Evolutionary conservation across 2,329 filamentous ascomycete genomes (phyloP).

Genomic region (Aspergillus candidus): DNA sequence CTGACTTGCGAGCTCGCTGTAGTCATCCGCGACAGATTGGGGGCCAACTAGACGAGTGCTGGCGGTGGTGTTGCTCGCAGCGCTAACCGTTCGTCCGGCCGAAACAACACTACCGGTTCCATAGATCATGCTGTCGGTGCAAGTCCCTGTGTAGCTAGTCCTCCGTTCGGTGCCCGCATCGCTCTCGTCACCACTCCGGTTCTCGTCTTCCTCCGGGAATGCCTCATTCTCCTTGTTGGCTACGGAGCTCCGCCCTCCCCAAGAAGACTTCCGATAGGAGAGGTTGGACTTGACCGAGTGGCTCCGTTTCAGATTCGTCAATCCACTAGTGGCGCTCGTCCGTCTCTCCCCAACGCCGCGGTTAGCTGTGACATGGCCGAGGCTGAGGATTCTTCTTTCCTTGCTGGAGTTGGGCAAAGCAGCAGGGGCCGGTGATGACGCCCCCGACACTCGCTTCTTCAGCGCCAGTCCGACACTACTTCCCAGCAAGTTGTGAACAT

Average conservation of each 20-base stretch:
- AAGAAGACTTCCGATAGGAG: constrained; percentile 61
- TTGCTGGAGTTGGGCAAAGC: constrained; percentile 45
- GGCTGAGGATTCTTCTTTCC: constrained; percentile 76
- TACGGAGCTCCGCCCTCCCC: constrained; percentile 49
- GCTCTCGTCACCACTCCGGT: constrained; percentile 40
- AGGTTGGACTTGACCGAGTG: constrained; percentile 67
- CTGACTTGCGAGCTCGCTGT: constrained; percentile 12
- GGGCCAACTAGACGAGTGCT: constrained; percentile 19
- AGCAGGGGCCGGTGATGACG: constrained; percentile 36
- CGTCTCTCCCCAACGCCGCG: constrained; percentile 32
- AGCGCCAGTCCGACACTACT: constrained; percentile 43
- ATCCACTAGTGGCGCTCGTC: constrained; percentile 31
- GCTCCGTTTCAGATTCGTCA: constrained; percentile 64
- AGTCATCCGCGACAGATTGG: constrained; percentile 21
- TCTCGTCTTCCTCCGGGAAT: constrained; percentile 59
- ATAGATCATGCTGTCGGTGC: constrained; percentile 38
- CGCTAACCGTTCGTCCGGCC: constrained; percentile 35
- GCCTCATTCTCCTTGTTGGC: constrained; percentile 58
- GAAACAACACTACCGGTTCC: constrained; percentile 37
- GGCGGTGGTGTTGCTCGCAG: constrained; percentile 35
- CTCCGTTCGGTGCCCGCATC: constrained; percentile 45
- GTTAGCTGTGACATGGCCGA: constrained; percentile 84
- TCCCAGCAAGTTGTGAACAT: constrained; percentile 32
- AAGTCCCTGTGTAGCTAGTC: constrained; percentile 39
- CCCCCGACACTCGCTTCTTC: constrained; percentile 47